Conservation (phyloP, 306 rosid species). For the Pachyrhizus erosus region DNA sequence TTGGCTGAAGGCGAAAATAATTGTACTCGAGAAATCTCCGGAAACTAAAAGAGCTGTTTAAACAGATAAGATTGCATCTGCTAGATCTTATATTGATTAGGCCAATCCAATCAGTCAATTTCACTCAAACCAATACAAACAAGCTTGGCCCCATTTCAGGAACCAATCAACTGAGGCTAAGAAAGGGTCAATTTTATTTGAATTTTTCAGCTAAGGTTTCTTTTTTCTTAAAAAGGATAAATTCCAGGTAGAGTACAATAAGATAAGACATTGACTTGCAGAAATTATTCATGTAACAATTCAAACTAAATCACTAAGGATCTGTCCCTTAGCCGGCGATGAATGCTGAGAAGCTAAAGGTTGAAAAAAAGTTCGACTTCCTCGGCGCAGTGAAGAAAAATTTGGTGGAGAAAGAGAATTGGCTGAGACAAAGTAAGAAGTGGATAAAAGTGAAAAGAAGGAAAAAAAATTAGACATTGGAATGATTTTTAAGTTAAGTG, state of each 20-base stretch:
- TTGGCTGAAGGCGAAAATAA: no score
- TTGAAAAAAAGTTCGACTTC: neutral
- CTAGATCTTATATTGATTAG: neutral
- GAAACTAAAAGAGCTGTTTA: neutral
- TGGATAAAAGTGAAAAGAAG: no score
- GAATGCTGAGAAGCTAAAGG: neutral
- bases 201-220: neutral
- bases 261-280: neutral
- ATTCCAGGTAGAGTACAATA: neutral
- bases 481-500: no score
- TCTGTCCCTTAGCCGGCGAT: neutral
- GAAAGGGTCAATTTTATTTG: slow-evolving; percentile 39
- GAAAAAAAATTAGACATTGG: no score
- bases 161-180: slow-evolving; percentile 59
- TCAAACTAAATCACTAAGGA: neutral
- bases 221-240: neutral
- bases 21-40: neutral
- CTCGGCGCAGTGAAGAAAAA: no score
- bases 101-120: neutral
- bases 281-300: neutral
- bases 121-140: slow-evolving; percentile 43
- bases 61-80: neutral
- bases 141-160: slow-evolving; percentile 55
- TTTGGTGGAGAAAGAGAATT: no score
- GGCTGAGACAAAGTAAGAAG: no score